Percentiles rank a stretch among this genome's conserved stretches.
Conservation (phyloP, 129 eudicot species). For the Mikania micrantha region DNA sequence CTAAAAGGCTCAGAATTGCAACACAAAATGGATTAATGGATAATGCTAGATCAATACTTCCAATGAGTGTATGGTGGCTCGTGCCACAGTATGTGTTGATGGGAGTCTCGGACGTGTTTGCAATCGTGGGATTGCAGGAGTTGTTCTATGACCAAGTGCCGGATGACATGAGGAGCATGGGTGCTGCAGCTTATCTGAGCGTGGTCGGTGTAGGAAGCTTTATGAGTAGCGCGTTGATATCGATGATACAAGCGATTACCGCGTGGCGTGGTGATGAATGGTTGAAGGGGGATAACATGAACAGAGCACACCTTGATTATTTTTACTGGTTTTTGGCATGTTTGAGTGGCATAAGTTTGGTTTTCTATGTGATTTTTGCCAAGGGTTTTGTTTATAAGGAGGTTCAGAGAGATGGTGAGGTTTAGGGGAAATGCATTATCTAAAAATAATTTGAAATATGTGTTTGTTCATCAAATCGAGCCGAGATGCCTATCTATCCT, state of each 20-base stretch:
- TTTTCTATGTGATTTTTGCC: slow-evolving; percentile 35
- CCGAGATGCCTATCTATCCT: too few species aligned
- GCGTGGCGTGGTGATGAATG: slow-evolving; percentile 33
- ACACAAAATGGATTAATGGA: slow-evolving; percentile 27
- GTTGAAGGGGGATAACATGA: slow-evolving; percentile 37
- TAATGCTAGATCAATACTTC: slow-evolving; percentile 10
- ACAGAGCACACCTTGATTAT: slow-evolving; percentile 31
- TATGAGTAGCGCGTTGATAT: slow-evolving; percentile 30
- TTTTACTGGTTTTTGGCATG: slow-evolving; percentile 56
- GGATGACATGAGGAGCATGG: slow-evolving; percentile 48
- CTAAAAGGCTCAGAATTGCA: slow-evolving; percentile 33
- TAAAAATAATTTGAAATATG: not conserved
- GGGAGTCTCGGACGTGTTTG: slow-evolving; percentile 42
- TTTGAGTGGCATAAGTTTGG: slow-evolving; percentile 29
- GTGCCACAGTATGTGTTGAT: slow-evolving; percentile 34
- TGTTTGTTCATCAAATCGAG: too few species aligned
- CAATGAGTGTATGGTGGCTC: slow-evolving; percentile 50
- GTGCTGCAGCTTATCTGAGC: slow-evolving; percentile 41
- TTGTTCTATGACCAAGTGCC: slow-evolving; percentile 54
- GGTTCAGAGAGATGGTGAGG: slow-evolving; percentile 6
- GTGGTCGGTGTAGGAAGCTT: slow-evolving; percentile 45
- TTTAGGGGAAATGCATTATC: not conserved
- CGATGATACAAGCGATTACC: slow-evolving; percentile 31
- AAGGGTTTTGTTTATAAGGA: slow-evolving; percentile 44
- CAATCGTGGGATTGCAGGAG: slow-evolving; percentile 54